Conservation (phyloP, 345 rosid species). For the Ceriops decandra region DNA sequence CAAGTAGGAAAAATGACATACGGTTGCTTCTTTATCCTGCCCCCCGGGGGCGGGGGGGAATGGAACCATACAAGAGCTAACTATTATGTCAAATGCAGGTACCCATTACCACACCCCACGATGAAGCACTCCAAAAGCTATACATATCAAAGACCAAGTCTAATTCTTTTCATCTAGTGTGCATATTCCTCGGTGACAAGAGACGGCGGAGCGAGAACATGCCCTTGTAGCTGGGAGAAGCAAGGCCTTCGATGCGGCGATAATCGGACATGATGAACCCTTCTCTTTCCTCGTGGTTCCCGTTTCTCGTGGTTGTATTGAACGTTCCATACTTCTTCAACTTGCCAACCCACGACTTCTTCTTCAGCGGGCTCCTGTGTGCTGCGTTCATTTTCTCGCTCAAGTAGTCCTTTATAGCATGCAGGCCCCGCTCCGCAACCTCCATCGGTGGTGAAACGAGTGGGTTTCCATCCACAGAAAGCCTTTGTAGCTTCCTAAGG, state of each 20-base stretch:
- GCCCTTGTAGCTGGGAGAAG: conserved; percentile 53
- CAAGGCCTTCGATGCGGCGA: conserved; percentile 43
- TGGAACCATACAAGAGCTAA: too few relatives aligned
- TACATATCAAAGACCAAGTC: too few relatives aligned
- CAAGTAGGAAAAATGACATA: too few relatives aligned
- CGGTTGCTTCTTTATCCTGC: too few relatives aligned
- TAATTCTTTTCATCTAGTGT: conserved; percentile 4
- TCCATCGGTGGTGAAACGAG: conserved; percentile 66
- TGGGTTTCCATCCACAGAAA: conserved; percentile 77
- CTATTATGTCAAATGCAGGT: too few relatives aligned
- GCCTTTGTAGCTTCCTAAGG: conserved; percentile 60
- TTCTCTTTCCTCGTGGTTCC: conserved; percentile 42
- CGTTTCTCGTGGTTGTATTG: conserved; percentile 32
- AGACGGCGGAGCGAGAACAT: conserved; percentile 73
- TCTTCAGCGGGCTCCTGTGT: conserved; percentile 34
- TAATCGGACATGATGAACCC: conserved; percentile 46
- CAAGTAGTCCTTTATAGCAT: conserved; percentile 59
- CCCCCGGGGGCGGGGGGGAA: too few relatives aligned
- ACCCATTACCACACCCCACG: too few relatives aligned
- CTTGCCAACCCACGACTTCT: conserved; percentile 68
- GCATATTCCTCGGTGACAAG: conserved; percentile 51
- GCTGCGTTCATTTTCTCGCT: conserved; percentile 54
- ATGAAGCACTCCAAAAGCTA: too few relatives aligned
- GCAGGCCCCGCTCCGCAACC: conserved; percentile 60
- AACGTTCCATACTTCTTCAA: conserved; percentile 60